Conservation (phyloP, 495 filamentous ascomycete species). For the Aspergillus haitiensis region DNA sequence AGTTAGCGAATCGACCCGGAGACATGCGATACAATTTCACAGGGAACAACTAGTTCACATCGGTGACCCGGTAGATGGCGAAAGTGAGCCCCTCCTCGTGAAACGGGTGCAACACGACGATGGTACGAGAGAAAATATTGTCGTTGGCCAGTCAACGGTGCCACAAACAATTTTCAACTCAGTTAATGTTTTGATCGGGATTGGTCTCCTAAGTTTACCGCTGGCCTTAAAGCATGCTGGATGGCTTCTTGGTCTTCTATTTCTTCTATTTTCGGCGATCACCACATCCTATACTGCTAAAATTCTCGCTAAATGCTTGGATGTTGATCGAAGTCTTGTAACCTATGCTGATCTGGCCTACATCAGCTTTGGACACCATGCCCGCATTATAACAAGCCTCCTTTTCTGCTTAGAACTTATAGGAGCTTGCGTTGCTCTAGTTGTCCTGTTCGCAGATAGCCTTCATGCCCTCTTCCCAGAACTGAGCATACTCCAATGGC, state of each 20-base stretch:
- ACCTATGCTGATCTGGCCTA: conserved; percentile 95
- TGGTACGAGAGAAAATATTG: conserved; percentile 75
- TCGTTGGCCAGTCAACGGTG: conserved; percentile 88
- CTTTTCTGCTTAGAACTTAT: conserved; percentile 88
- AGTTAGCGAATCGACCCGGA: conserved; percentile 66
- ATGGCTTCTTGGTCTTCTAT: conserved; percentile 79
- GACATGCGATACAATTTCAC: conserved; percentile 70
- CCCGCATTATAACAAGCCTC: conserved; percentile 75
- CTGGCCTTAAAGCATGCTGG: conserved; percentile 87
- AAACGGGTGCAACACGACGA: conserved; percentile 84
- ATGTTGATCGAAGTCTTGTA: conserved; percentile 74
- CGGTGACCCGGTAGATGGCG: conserved; percentile 55
- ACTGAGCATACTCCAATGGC: conserved; percentile 73
- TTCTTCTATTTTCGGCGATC: conserved; percentile 70
- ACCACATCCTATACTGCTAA: conserved; percentile 85
- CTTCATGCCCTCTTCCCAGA: conserved; percentile 76
- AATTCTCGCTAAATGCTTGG: conserved; percentile 83
- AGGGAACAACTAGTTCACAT: conserved; percentile 62
- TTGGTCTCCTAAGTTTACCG: conserved; percentile 85
- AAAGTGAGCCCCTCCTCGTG: conserved; percentile 76
- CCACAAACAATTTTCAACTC: conserved; percentile 97
- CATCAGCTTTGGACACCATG: conserved; percentile 83
- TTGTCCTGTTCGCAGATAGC: conserved; percentile 92
- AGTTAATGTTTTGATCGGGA: conserved; percentile 90
- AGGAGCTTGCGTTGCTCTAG: conserved; percentile 84